Evolutionary conservation across 176 grass and related monocot genomes (phyloP).

Genomic region (Cenchrus purpureus): DNA sequence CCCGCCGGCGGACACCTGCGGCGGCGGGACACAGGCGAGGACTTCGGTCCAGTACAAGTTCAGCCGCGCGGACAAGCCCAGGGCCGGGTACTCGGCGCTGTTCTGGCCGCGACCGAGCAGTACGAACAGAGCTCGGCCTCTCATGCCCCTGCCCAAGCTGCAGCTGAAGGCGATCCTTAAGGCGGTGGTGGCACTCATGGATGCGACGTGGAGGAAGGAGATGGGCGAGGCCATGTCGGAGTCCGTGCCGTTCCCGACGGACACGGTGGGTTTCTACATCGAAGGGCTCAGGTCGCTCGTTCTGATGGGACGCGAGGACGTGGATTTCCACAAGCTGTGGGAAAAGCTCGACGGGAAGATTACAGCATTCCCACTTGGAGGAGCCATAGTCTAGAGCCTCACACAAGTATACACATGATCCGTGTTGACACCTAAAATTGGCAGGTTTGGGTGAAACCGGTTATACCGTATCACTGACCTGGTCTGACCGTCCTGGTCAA

Average conservation of each 20-base stretch:
- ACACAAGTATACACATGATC: too few species aligned
- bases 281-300: background rate
- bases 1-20: background rate
- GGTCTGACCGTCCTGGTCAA: too few species aligned
- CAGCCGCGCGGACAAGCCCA: background rate
- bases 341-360: background rate
- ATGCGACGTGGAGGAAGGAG: background rate
- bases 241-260: background rate
- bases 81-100: background rate
- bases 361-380: too few species aligned
- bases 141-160: background rate
- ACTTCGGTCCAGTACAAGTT: background rate
- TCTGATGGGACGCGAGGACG: background rate
- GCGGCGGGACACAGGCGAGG: background rate
- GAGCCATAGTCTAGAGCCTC: too few species aligned
- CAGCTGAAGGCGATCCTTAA: background rate
- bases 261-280: background rate
- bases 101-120: background rate
- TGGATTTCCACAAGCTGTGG: background rate
- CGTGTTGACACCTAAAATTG: too few species aligned
- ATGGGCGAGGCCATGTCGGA: background rate
- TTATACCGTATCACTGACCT: too few species aligned
- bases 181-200: background rate
- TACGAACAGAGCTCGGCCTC: background rate
- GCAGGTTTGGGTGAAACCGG: too few species aligned